Evolutionary conservation across 176 grass and related monocot species (phyloP), one percentile per base, ranked within the genome.

Genomic region (Aechmea fasciata): DNA sequence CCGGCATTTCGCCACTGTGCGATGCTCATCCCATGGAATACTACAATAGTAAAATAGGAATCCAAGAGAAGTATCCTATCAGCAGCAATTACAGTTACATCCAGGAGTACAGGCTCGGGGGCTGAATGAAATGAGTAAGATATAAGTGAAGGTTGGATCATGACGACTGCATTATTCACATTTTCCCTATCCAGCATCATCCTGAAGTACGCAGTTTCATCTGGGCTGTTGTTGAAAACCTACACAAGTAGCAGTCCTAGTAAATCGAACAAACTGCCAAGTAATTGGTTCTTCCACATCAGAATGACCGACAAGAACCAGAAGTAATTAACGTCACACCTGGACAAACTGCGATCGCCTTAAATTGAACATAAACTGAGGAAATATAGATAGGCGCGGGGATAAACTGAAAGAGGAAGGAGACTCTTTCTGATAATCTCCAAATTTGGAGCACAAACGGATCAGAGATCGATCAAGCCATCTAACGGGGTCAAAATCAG

Each of bases 341-440:
- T 96, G 92, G 78, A 96, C 72, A 80, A 96, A 96, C 69, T 96
- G 92, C 75, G 92, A 96, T 20, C 92, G 87, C 67, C 92, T 91
- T 64, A 91, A 85, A 72, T 96, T 84, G 74, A 96, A 96, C 10
- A 91, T 91, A 65, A 96, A 96, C 61, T 91, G 92, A 10, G 88
- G 92, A 49, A 96, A 96, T 77, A 96, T 88, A 18, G 92, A 96
- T 68, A 96, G 50, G 57, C 83, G 86, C 49, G 92, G 88, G 15
- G 92, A 96, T 76, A 96, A 85, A 78, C 85, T 91, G 71, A 91
- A 96, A 52, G 88, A 89, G 14, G 92, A 88, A 59, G 83, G 83
- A 79, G 78, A 57, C 57, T 91, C 92, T 73, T 96, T 91, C 75
- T 96, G 92, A 86, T 91, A 96, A 29, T 96, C 88, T 59, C 92